Evolutionary conservation across 371 early-diverging fungal genomes (phyloP), one percentile per base, ranked within the genome.

Genomic region (Mucor racemosus): DNA sequence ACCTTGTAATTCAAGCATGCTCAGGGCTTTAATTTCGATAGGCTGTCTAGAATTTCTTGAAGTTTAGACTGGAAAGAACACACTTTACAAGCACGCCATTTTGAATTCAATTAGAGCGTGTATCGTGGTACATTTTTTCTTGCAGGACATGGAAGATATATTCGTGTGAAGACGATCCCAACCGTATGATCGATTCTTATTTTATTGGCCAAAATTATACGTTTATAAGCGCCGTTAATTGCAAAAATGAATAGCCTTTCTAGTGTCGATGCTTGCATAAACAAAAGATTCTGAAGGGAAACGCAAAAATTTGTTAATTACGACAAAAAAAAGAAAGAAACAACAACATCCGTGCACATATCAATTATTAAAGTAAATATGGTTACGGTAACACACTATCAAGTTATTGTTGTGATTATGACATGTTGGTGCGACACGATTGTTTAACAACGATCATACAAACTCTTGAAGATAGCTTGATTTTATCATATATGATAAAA

Each of bases 401-500:
- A 21, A 10, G 19, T 50, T 50, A 50, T 50, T 21, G 21, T 50
- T 50, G 50, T 19, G 21, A 50, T 21, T 10, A 50, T 50, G 50
- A 50, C 50, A 50, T 21, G 26, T 50, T 50, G 50, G 50, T 50
- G 26, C 26, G 17, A 50, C 50, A 26, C 17, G 19, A 48, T 19
- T 19, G 5, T 48, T 36, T 36, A 9, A 36, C 4, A 38, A 5
- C 38, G 38, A 38, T 38, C 11, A 1, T 38, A 38, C n/a, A 38
- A 11, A 38, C 11, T 9, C 50, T 26, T 7, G 48, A 48, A 26
- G 26, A 48, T 7, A 48, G 21, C 48, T 48, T 10, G 13, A 44
- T 7, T 44, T 44, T 17, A 17, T 44, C 44, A 59, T 8, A 59
- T 41, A n/a, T 9, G 58, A 38, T 58, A 58, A 44, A 44, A 46